Conservation (phyloP, 257 asterid genomes). For the Lycium ferocissimum region DNA sequence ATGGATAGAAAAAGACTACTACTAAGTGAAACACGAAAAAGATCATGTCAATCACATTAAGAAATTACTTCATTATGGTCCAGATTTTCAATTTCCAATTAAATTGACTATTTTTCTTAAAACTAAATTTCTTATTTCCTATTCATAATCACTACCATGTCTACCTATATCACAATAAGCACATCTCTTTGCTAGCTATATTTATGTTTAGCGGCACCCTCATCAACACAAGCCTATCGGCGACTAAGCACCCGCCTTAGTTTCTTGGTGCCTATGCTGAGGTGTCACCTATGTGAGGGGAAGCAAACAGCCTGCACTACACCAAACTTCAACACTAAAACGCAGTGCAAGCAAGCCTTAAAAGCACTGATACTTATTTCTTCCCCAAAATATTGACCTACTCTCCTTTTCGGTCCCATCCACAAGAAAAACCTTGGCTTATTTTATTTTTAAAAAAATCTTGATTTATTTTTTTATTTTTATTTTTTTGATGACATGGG, state of each 20-base stretch:
- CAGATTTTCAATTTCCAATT: not conserved
- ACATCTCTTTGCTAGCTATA: not conserved
- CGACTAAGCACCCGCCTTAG: not conserved
- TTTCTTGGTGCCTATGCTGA: not conserved
- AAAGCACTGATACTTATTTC: not conserved
- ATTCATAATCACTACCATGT: conserved; percentile 8
- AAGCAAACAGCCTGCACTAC: not conserved
- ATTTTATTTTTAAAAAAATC: not conserved
- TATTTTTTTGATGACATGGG: no score
- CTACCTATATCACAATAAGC: not conserved
- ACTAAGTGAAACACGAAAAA: no score
- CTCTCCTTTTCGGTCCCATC: not conserved
- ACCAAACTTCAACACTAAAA: conserved; percentile 25
- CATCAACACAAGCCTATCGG: not conserved
- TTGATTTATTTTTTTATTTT: not conserved
- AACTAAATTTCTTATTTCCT: conserved; percentile 10
- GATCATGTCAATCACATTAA: not conserved
- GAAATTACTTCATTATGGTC: not conserved
- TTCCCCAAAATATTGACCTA: not conserved
- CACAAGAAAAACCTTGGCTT: not conserved
- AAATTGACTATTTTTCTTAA: conserved; percentile 11
- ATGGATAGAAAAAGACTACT: conserved; percentile 12
- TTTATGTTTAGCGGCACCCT: not conserved
- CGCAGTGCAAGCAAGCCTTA: not conserved
- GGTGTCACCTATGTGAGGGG: not conserved